phyloP scores from a whole-genome alignment of 345 rosid genomes.

The Pseudoturritis turrita region DNA sequence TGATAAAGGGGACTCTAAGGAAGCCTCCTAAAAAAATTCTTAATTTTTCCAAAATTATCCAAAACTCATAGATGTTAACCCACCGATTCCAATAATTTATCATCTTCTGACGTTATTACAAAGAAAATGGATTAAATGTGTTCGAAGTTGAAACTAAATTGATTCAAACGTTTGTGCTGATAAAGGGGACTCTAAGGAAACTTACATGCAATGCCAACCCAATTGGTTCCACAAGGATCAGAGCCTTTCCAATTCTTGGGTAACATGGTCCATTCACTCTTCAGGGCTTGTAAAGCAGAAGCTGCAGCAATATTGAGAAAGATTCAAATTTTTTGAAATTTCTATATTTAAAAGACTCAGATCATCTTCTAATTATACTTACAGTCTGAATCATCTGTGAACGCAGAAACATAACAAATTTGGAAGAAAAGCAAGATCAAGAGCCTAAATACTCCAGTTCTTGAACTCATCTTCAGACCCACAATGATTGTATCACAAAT shows the following conservation, averaged over 20 bases:
- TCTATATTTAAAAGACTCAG: not conserved
- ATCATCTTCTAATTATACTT: not conserved
- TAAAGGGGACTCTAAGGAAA: too few species aligned
- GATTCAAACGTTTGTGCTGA: too few species aligned
- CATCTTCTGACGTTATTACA: too few species aligned
- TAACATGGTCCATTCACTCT: conserved; percentile 35
- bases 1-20: too few species aligned
- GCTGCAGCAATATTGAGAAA: conserved; percentile 36
- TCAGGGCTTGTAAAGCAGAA: conserved; percentile 36
- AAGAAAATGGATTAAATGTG: too few species aligned
- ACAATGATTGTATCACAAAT: not conserved
- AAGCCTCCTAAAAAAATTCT: too few species aligned
- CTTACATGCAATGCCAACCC: conserved; percentile 72
- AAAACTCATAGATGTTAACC: too few species aligned
- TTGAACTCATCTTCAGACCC: conserved; percentile 39
- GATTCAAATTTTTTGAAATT: too few species aligned
- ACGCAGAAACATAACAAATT: conserved; percentile 19
- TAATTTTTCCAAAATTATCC: too few species aligned
- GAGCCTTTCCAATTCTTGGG: conserved; percentile 58
- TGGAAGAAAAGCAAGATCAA: conserved; percentile 23
- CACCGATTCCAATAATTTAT: too few species aligned
- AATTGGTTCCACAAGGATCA: conserved; percentile 83
- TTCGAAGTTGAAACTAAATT: too few species aligned
- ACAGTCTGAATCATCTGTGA: conserved; percentile 19
- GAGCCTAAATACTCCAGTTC: conserved; percentile 33